Conservation (phyloP, 2,329 filamentous ascomycete species). For the Aspergillus sergii region DNA sequence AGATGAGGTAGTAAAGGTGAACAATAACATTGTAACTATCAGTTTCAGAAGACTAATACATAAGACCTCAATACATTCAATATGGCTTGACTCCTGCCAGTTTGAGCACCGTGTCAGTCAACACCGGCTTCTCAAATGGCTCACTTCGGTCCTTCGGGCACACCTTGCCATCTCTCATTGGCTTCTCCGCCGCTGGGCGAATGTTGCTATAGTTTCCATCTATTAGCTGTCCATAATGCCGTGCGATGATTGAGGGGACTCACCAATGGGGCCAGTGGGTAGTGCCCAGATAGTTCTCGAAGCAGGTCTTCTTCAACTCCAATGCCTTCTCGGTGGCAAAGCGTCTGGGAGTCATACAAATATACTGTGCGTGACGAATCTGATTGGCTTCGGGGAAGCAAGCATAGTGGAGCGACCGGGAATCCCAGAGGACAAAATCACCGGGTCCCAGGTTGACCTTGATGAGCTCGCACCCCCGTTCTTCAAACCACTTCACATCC, state of each 20-base stretch:
- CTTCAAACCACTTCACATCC: conserved; percentile 48
- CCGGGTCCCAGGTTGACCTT: conserved; percentile 48
- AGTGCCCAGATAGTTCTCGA: conserved; percentile 37
- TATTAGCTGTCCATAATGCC: background rate
- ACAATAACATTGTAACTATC: background rate
- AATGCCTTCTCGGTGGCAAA: conserved; percentile 40
- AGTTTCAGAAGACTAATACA: background rate
- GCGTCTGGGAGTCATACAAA: conserved; percentile 39
- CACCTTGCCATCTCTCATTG: conserved; percentile 39
- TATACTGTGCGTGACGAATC: conserved; percentile 41
- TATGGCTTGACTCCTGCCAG: conserved; percentile 37
- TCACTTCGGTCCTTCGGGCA: conserved; percentile 41
- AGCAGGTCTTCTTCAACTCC: conserved; percentile 37
- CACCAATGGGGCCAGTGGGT: conserved; percentile 43
- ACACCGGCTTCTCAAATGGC: conserved; percentile 42
- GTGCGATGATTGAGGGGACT: background rate
- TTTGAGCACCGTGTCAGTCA: conserved; percentile 37
- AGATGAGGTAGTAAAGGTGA: background rate
- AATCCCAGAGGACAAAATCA: conserved; percentile 52
- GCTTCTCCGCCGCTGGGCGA: conserved; percentile 33
- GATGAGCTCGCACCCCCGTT: conserved; percentile 40
- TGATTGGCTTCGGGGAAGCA: conserved; percentile 38
- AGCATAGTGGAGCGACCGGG: conserved; percentile 51
- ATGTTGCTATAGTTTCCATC: conserved; percentile 35
- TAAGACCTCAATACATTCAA: conserved; percentile 15